Conservation (phyloP, 495 filamentous ascomycete genomes). For the Thermochaetoides thermophila region DNA sequence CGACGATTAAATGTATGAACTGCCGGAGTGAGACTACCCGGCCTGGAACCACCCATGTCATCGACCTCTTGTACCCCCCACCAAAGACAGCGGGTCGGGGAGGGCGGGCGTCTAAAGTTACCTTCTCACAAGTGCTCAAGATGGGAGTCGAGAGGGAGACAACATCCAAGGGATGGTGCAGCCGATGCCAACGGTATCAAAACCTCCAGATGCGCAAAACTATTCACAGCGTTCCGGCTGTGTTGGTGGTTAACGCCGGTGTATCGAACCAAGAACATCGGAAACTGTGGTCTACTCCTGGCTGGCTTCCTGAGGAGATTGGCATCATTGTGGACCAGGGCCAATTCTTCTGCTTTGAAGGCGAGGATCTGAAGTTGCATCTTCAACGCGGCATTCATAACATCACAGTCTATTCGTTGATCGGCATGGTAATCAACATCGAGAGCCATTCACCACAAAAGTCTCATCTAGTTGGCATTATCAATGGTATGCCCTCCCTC, state of each 20-base stretch:
- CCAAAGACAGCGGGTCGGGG: constrained; percentile 30
- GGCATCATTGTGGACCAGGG: constrained; percentile 70
- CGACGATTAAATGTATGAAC: constrained; percentile 60
- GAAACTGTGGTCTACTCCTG: constrained; percentile 70
- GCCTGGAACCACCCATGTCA: constrained; percentile 54
- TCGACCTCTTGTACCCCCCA: constrained; percentile 68
- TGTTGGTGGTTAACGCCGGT: constrained; percentile 73
- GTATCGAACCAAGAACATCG: constrained; percentile 54
- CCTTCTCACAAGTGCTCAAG: constrained; percentile 73
- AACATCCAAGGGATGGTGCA: constrained; percentile 77
- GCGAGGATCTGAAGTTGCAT: constrained; percentile 63
- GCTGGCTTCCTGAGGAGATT: constrained; percentile 85
- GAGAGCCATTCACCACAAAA: constrained; percentile 70
- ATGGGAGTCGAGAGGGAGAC: constrained; percentile 75
- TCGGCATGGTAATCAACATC: constrained; percentile 83
- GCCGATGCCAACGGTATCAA: constrained; percentile 73
- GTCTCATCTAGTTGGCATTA: constrained; percentile 77
- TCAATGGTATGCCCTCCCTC: constrained; percentile 67
- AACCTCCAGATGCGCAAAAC: constrained; percentile 64
- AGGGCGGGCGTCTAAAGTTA: constrained; percentile 36
- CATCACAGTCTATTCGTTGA: constrained; percentile 75
- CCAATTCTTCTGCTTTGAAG: constrained; percentile 81
- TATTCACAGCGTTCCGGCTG: constrained; percentile 61
- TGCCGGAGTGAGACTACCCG: constrained; percentile 66
- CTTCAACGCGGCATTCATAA: constrained; percentile 45